Evolutionary conservation across 2,329 filamentous ascomycete species (phyloP).

Genomic region (Fusarium marasasianum): DNA sequence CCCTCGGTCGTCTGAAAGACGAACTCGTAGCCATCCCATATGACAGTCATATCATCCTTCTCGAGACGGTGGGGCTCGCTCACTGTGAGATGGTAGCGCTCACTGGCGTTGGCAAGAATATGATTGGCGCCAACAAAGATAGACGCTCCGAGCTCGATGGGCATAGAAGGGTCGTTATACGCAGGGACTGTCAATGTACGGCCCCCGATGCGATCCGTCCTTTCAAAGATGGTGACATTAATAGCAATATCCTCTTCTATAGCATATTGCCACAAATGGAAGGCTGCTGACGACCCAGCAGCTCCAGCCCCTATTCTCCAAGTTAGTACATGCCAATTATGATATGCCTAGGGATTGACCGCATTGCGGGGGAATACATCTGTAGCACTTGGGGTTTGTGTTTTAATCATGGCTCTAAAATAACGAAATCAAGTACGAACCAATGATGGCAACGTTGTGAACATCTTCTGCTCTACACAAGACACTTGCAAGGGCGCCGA

Average conservation of each 20-base stretch:
- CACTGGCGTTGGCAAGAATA: slow-evolving; percentile 79
- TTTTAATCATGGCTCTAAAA: background rate
- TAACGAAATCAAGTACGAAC: slow-evolving; percentile 38
- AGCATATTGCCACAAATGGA: slow-evolving; percentile 80
- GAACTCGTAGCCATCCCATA: slow-evolving; percentile 85
- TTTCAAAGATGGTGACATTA: slow-evolving; percentile 91
- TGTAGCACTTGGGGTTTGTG: background rate
- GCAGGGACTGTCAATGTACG: slow-evolving; percentile 86
- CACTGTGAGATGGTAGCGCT: slow-evolving; percentile 74
- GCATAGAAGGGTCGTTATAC: slow-evolving; percentile 71
- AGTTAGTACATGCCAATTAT: slow-evolving; percentile 8
- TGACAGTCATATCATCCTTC: slow-evolving; percentile 69
- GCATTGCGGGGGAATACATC: background rate
- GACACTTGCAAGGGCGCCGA: slow-evolving; percentile 26
- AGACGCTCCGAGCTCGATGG: slow-evolving; percentile 87
- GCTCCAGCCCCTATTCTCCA: slow-evolving; percentile 80
- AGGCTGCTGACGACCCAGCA: slow-evolving; percentile 86
- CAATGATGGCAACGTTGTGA: slow-evolving; percentile 51
- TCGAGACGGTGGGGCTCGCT: slow-evolving; percentile 56
- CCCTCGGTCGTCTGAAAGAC: slow-evolving; percentile 71
- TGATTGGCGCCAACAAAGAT: slow-evolving; percentile 90
- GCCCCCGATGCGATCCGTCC: slow-evolving; percentile 79
- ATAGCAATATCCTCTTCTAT: slow-evolving; percentile 66
- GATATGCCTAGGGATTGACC: background rate
- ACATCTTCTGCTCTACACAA: slow-evolving; percentile 27